These are phyloP conservation scores for Microsporum audouinii DNA, from an alignment of 2,329 filamentous ascomycete genomes.

Conservation along the genomic window DNA sequence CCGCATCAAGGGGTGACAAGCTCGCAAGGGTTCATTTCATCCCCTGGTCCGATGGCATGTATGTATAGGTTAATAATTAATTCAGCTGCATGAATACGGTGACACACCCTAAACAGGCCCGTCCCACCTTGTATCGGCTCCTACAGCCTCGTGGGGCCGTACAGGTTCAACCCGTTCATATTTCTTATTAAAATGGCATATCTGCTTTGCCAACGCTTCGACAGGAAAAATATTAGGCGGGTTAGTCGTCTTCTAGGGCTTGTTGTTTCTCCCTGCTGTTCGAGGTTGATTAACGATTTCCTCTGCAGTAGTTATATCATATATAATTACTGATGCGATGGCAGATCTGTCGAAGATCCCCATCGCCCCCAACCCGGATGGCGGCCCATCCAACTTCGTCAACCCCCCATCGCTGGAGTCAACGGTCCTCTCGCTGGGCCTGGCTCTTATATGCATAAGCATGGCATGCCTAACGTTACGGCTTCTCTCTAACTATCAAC, in stretches of 20 bases:
- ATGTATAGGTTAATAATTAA: background rate
- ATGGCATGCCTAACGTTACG: background rate
- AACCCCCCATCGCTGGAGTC: background rate
- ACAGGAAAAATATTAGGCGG: background rate
- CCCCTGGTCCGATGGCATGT: background rate
- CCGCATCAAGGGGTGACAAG: background rate
- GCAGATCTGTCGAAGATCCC: conserved; percentile 1
- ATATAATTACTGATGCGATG: background rate
- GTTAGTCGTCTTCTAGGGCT: background rate
- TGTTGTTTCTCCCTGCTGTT: background rate
- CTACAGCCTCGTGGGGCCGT: conserved; percentile 3
- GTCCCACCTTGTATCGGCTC: background rate
- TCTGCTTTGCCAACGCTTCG: background rate
- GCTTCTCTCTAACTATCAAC: background rate
- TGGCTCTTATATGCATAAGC: background rate
- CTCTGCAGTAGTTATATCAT: background rate
- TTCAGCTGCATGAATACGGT: conserved; percentile 3
- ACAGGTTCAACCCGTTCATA: background rate
- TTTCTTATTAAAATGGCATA: conserved; percentile 2
- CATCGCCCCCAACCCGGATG: conserved; percentile 1
- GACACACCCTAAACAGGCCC: background rate
- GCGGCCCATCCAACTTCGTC: background rate
- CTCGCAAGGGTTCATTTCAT: background rate
- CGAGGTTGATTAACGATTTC: background rate
- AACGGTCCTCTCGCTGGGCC: background rate